These are phyloP conservation scores for Fusarium temperatum DNA, from an alignment of 2,329 filamentous ascomycete genomes.

Conservation along the genomic window DNA sequence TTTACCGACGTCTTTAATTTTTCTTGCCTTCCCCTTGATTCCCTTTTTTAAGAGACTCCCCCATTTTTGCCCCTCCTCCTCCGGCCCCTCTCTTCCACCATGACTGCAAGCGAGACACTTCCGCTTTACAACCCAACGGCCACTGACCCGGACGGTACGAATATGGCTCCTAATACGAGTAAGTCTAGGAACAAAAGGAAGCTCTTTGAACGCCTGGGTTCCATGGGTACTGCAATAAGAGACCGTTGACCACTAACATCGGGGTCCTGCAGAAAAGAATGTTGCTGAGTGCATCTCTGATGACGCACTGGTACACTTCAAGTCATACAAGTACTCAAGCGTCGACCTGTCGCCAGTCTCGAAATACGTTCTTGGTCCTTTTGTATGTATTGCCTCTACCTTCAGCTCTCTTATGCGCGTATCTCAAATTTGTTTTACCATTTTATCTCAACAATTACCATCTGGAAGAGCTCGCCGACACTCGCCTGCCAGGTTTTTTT, in stretches of 20 bases:
- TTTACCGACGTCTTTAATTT: slow-evolving; percentile 12
- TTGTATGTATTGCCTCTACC: slow-evolving; percentile 68
- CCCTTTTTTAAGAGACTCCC: slow-evolving; percentile 37
- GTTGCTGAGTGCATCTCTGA: slow-evolving; percentile 82
- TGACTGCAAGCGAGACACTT: slow-evolving; percentile 47
- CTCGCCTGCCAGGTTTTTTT: neutral
- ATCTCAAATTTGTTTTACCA: slow-evolving; percentile 11
- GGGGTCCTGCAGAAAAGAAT: slow-evolving; percentile 53
- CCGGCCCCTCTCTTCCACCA: slow-evolving; percentile 41
- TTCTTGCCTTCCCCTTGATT: slow-evolving; percentile 4
- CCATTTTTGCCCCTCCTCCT: slow-evolving; percentile 36
- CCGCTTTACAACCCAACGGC: slow-evolving; percentile 45
- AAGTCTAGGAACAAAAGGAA: slow-evolving; percentile 21
- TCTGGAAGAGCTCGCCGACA: neutral
- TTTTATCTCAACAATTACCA: neutral
- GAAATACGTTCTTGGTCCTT: slow-evolving; percentile 91
- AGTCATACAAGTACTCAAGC: slow-evolving; percentile 95
- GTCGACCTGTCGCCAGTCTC: slow-evolving; percentile 96
- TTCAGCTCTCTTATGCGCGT: neutral
- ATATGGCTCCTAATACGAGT: slow-evolving; percentile 49
- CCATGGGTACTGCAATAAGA: neutral
- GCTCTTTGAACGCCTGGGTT: neutral
- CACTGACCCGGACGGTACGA: slow-evolving; percentile 40
- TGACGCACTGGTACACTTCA: slow-evolving; percentile 89
- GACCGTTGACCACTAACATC: slow-evolving; percentile 2